phyloP scores from a whole-genome alignment of 1,139 yeast genomes.

The Yamadazyma friedrichii region DNA sequence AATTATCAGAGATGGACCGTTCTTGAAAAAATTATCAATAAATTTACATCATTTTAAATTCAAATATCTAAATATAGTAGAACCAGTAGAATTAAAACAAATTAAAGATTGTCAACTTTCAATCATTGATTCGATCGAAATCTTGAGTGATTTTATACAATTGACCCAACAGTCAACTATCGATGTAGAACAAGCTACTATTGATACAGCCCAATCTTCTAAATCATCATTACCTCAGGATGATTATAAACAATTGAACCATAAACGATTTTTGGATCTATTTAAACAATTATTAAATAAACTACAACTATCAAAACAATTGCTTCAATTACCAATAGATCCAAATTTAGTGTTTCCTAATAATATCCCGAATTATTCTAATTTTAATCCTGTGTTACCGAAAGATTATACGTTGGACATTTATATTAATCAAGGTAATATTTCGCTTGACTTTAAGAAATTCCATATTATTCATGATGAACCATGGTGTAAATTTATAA shows the following conservation, averaged over 20 bases:
- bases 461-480: slow-evolving; percentile 36
- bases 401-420: slow-evolving; percentile 35
- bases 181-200: background rate
- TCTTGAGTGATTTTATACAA: slow-evolving; percentile 3
- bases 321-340: slow-evolving; percentile 43
- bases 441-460: slow-evolving; percentile 43
- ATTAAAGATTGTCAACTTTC: slow-evolving; percentile 8
- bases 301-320: slow-evolving; percentile 34
- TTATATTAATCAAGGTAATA: slow-evolving; percentile 45
- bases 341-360: slow-evolving; percentile 42
- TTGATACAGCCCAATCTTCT: no score
- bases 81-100: slow-evolving; percentile 7
- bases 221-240: no score
- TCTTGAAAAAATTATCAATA: slow-evolving; percentile 30
- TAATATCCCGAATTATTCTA: slow-evolving; percentile 24
- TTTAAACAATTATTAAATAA: slow-evolving; percentile 28
- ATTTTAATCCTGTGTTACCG: slow-evolving; percentile 36
- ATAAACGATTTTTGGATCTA: slow-evolving; percentile 21
- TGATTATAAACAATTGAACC: slow-evolving; percentile 7
- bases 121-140: slow-evolving; percentile 7
- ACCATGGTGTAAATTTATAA: slow-evolving; percentile 42
- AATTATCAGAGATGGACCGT: slow-evolving; percentile 41
- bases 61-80: background rate
- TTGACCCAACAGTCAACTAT: background rate
- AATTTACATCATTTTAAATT: slow-evolving; percentile 11